phyloP scores from a whole-genome alignment of 2,329 filamentous ascomycete species.

The Fusarium cicatricum region DNA sequence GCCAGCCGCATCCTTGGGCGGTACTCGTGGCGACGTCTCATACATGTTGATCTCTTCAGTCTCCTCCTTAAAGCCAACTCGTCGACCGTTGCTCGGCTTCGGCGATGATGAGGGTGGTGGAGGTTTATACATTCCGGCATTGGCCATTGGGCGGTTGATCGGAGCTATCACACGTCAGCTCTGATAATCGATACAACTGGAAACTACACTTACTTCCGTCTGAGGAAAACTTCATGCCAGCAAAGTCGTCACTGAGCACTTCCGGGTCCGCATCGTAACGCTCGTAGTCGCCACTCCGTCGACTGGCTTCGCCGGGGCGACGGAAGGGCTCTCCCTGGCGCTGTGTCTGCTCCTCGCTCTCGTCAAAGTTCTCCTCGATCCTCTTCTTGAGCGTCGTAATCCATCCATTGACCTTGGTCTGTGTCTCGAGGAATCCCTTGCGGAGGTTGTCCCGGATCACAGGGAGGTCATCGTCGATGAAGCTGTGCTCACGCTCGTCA shows the following conservation, averaged over 20 bases:
- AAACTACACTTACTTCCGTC: conserved; percentile 64
- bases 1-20: conserved; percentile 58
- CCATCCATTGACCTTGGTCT: conserved; percentile 92
- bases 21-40: conserved; percentile 66
- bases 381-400: conserved; percentile 91
- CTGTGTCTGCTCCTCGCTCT: conserved; percentile 62
- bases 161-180: conserved; percentile 43
- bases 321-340: conserved; percentile 48
- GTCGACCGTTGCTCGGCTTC: conserved; percentile 57
- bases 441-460: conserved; percentile 91
- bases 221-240: conserved; percentile 68
- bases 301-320: conserved; percentile 67
- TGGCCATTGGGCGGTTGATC: conserved; percentile 70
- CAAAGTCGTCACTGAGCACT: conserved; percentile 89
- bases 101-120: conserved; percentile 62
- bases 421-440: conserved; percentile 94
- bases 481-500: conserved; percentile 82
- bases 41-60: conserved; percentile 85
- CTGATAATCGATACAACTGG: neutral
- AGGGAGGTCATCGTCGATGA: conserved; percentile 95
- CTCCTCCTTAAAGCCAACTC: conserved; percentile 66
- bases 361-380: conserved; percentile 86
- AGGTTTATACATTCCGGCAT: conserved; percentile 83
- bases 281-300: conserved; percentile 86
- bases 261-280: conserved; percentile 95